Base-by-base conservation (phyloP, 2,329 filamentous ascomycete species). In the Fusarium scirpi region DNA sequence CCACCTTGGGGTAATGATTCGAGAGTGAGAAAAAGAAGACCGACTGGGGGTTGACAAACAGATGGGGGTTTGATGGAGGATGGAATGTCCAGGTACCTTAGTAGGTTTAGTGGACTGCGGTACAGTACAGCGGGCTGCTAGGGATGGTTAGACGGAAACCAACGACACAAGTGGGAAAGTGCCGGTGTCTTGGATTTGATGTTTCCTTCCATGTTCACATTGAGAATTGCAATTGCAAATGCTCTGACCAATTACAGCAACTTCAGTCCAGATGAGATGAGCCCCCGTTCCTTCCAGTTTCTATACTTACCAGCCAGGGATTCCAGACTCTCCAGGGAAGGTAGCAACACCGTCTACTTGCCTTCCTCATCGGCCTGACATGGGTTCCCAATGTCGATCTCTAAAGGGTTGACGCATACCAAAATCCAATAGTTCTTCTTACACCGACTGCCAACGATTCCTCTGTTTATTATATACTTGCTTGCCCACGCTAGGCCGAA, bases 121-220 rank as follows among this genome's bases (percentile, higher is more conserved):
- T 57, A 52, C 49, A 54, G 44, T 48, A 45, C 58, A 57, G 55
- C 46, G 29, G 38, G 45, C 44, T 45, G 49, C 53, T 62, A 51
- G 53, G 60, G 62, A 38, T 64, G 52, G 60, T 65, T 58, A 58
- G 62, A 29, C 18, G 62, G 57, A 67, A 70, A 62, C 52, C 58
- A 54, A 70, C 34, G 44, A 64, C 67, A 56, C 41, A 58, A 64
- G 27, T 25, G 58, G 67, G 57, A 70, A 70, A 55, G 62, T 64
- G 67, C 58, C 46, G 46, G 67, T 70, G 67, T 66, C 57, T 63
- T 59, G 62, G 46, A 47, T 58, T 58, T 25, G 30, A 63, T 62
- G 57, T 55, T 55, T 67, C 41, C 54, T 70, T 62, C 48, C 53
- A 27, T 34, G 40, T 51, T 43, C 30, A 49, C 45, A 45, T 58